phyloP scores from a whole-genome alignment of 139 green algal genomes.

The Desmodesmus armatus region DNA sequence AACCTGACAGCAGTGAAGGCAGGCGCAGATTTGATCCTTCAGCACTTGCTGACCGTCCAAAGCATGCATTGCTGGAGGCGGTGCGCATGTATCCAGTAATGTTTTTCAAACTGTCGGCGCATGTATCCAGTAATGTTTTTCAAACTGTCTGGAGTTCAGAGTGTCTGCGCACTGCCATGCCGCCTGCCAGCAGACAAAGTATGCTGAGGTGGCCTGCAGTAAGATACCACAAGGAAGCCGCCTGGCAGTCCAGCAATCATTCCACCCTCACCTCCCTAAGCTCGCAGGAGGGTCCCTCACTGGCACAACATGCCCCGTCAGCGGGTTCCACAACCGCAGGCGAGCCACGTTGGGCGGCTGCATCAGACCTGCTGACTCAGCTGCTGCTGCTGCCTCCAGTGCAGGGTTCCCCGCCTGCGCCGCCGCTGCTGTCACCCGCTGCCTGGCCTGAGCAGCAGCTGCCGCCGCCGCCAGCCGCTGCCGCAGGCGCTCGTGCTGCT shows the following conservation, averaged over 20 bases:
- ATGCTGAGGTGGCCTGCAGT: too few species aligned
- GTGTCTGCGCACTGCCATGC: too few species aligned
- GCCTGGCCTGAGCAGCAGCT: neutral
- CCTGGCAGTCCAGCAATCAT: neutral
- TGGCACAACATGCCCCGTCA: slow-evolving; percentile 52
- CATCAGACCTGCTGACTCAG: neutral
- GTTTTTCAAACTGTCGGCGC: too few species aligned
- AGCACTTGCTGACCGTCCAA: too few species aligned
- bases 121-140: too few species aligned
- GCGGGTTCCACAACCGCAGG: slow-evolving; percentile 74
- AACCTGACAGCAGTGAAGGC: slow-evolving; percentile 48
- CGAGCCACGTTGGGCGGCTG: slow-evolving; percentile 41
- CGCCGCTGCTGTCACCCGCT: neutral
- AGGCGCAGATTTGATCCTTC: too few species aligned
- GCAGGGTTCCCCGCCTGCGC: neutral
- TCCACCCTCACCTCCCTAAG: slow-evolving; percentile 59
- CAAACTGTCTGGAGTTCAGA: too few species aligned
- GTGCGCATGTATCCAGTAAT: too few species aligned
- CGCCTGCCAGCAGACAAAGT: too few species aligned
- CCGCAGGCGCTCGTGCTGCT: slow-evolving; percentile 18
- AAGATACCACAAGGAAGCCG: too few species aligned
- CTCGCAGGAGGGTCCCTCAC: slow-evolving; percentile 64
- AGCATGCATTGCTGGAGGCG: too few species aligned
- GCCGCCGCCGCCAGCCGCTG: slow-evolving; percentile 6
- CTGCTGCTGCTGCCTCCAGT: neutral